phyloP scores from a whole-genome alignment of 805 yeast genomes.

The Suhomyces prunicola region DNA sequence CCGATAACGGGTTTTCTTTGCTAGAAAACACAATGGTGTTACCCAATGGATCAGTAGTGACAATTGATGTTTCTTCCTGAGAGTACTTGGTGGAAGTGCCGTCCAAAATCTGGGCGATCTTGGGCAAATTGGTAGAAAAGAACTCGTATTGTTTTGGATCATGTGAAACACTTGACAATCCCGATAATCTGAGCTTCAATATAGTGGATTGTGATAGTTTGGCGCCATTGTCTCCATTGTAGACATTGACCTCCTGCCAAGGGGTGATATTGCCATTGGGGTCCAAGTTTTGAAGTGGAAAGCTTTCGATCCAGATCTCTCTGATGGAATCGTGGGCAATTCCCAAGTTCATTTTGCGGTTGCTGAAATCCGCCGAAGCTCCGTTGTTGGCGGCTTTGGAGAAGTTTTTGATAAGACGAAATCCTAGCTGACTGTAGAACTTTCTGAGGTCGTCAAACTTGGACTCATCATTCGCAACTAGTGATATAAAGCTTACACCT shows the following conservation, averaged over 20 bases:
- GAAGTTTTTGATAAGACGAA: constrained; percentile 56
- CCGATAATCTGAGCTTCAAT: constrained; percentile 34
- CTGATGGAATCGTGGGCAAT: constrained; percentile 62
- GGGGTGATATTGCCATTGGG: constrained; percentile 33
- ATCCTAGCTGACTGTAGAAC: constrained; percentile 64
- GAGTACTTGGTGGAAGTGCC: constrained; percentile 7
- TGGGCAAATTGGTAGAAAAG: constrained; percentile 28
- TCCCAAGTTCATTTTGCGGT: constrained; percentile 42
- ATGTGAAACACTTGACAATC: constrained; percentile 7
- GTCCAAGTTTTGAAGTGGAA: constrained; percentile 47
- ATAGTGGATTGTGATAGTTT: constrained; percentile 26
- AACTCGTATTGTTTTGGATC: constrained; percentile 21
- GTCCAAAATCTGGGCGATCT: constrained; percentile 18
- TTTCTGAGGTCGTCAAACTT: constrained; percentile 45
- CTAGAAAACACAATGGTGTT: constrained; percentile 28
- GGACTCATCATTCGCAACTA: constrained; percentile 51
- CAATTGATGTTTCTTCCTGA: not conserved
- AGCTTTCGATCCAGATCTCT: constrained; percentile 72
- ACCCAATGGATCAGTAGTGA: constrained; percentile 33
- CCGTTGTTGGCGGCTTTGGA: constrained; percentile 47
- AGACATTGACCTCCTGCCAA: constrained; percentile 39
- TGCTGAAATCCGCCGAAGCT: constrained; percentile 22
- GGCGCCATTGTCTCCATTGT: constrained; percentile 35
- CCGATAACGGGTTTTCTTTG: constrained; percentile 19
- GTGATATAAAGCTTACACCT: constrained; percentile 45